Evolutionary conservation across 306 rosid species (phyloP).

Genomic region (Cicer cuneatum): DNA sequence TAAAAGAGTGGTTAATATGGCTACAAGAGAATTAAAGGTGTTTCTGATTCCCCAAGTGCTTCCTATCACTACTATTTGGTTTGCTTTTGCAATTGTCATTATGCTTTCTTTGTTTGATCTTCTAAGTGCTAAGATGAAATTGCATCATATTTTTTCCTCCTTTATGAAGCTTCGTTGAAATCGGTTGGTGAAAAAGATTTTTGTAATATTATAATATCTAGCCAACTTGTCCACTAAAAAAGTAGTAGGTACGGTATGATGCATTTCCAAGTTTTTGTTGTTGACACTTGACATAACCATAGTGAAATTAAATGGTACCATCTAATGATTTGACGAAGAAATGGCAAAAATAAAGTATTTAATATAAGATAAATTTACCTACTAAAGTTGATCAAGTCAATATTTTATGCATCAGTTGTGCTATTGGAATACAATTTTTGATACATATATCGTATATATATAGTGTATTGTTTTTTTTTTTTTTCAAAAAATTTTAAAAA

Average conservation of each 20-base stretch:
- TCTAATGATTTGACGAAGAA: constrained; percentile 8
- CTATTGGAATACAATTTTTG: too few species aligned
- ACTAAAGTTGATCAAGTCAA: background rate
- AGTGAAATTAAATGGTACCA: constrained; percentile 27
- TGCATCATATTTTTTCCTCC: constrained; percentile 38
- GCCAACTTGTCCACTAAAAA: constrained; percentile 53
- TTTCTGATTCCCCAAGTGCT: constrained; percentile 63
- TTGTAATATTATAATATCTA: constrained; percentile 45
- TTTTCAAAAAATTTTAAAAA: too few species aligned
- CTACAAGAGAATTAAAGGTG: constrained; percentile 63
- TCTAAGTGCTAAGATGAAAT: background rate
- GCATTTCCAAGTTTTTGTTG: constrained; percentile 47
- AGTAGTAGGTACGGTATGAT: constrained; percentile 43
- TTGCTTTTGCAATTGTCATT: constrained; percentile 48
- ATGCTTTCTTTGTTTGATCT: constrained; percentile 21
- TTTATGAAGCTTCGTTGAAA: constrained; percentile 49
- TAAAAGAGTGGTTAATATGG: constrained; percentile 59
- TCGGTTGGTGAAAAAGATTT: constrained; percentile 57
- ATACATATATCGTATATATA: too few species aligned
- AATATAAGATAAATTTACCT: background rate
- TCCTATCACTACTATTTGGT: constrained; percentile 45
- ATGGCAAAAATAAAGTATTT: background rate
- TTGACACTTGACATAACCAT: constrained; percentile 26
- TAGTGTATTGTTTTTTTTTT: too few species aligned
- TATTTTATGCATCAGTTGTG: too few species aligned